Percentiles rank a stretch among this genome's conserved stretches.
These are phyloP conservation scores for Magnaporthiopsis poae DNA, from an alignment of 2,329 filamentous ascomycete genomes.

Conservation along the genomic window DNA sequence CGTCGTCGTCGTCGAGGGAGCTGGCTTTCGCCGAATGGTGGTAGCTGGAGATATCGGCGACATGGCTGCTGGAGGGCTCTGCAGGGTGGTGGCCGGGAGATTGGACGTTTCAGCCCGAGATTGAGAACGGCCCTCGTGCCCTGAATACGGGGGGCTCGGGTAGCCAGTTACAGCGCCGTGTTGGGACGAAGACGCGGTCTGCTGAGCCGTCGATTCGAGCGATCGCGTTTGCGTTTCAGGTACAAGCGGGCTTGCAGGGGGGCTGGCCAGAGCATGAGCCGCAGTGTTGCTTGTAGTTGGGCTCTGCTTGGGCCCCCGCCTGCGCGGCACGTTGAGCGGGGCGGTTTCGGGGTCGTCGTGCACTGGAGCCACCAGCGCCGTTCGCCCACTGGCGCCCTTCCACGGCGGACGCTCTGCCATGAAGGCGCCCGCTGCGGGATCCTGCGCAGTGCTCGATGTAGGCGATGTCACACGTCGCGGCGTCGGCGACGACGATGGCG, in stretches of 20 bases:
- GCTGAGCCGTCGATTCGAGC: slow-evolving; percentile 21
- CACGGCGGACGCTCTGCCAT: slow-evolving; percentile 46
- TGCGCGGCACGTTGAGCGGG: slow-evolving; percentile 47
- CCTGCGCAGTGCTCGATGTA: slow-evolving; percentile 22
- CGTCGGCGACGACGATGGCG: background rate
- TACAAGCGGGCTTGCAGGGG: slow-evolving; percentile 21
- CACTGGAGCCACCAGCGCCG: slow-evolving; percentile 53
- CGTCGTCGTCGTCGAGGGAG: background rate
- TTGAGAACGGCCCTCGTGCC: slow-evolving; percentile 9
- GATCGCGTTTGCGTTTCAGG: slow-evolving; percentile 19
- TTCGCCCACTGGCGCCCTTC: slow-evolving; percentile 64
- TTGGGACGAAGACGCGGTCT: slow-evolving; percentile 26
- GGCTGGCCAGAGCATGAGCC: slow-evolving; percentile 15
- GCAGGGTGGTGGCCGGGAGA: background rate
- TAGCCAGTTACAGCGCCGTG: slow-evolving; percentile 19
- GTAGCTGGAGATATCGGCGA: slow-evolving; percentile 1
- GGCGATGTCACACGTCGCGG: slow-evolving; percentile 13
- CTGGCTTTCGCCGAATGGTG: slow-evolving; percentile 1
- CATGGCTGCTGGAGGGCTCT: background rate
- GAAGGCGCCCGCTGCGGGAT: slow-evolving; percentile 26
- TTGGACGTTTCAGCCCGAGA: background rate
- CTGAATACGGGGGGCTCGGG: slow-evolving; percentile 29
- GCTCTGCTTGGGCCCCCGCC: slow-evolving; percentile 22
- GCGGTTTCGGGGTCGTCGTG: slow-evolving; percentile 47
- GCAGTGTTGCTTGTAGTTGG: slow-evolving; percentile 12